Evolutionary conservation across 208 protist species (phyloP).

Genomic region (Trypanosoma platydactyli): DNA sequence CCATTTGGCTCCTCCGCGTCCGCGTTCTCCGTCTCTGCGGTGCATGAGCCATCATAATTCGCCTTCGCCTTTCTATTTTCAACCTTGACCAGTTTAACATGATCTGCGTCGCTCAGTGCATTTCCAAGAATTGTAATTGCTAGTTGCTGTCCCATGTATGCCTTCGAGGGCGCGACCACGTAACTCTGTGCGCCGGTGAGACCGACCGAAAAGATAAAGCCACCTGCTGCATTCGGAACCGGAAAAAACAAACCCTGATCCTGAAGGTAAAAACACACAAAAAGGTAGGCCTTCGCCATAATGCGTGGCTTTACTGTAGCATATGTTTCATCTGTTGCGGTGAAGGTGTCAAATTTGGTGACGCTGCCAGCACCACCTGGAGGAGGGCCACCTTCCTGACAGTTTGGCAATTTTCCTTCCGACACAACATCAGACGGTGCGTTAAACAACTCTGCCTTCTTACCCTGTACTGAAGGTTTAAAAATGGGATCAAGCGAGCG

Average conservation of each 20-base stretch:
- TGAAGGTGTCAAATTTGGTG: slow-evolving; percentile 70
- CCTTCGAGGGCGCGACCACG: slow-evolving; percentile 51
- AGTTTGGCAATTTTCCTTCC: slow-evolving; percentile 35
- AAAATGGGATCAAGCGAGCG: slow-evolving; percentile 71
- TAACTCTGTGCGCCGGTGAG: slow-evolving; percentile 80
- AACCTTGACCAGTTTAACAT: slow-evolving; percentile 75
- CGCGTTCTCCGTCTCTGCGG: slow-evolving; percentile 47
- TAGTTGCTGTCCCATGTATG: slow-evolving; percentile 72
- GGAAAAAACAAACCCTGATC: slow-evolving; percentile 51
- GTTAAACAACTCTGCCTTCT: slow-evolving; percentile 55
- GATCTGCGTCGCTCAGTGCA: slow-evolving; percentile 59
- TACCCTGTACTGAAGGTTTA: slow-evolving; percentile 25
- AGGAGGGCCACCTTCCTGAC: slow-evolving; percentile 37
- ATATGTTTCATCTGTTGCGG: slow-evolving; percentile 32
- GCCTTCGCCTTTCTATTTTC: slow-evolving; percentile 20
- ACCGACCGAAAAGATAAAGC: slow-evolving; percentile 80
- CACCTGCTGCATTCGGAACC: slow-evolving; percentile 67
- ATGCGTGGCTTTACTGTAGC: slow-evolving; percentile 64
- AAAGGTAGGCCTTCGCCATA: slow-evolving; percentile 64
- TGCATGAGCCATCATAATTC: slow-evolving; percentile 49
- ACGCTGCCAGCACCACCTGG: slow-evolving; percentile 33
- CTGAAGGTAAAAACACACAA: slow-evolving; percentile 81
- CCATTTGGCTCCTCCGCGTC: slow-evolving; percentile 51
- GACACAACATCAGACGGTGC: slow-evolving; percentile 10
- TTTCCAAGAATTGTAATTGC: slow-evolving; percentile 71